These are phyloP conservation scores for Phytophthora rubi DNA, from an alignment of 352 stramenopile genomes.

Conservation along the genomic window DNA sequence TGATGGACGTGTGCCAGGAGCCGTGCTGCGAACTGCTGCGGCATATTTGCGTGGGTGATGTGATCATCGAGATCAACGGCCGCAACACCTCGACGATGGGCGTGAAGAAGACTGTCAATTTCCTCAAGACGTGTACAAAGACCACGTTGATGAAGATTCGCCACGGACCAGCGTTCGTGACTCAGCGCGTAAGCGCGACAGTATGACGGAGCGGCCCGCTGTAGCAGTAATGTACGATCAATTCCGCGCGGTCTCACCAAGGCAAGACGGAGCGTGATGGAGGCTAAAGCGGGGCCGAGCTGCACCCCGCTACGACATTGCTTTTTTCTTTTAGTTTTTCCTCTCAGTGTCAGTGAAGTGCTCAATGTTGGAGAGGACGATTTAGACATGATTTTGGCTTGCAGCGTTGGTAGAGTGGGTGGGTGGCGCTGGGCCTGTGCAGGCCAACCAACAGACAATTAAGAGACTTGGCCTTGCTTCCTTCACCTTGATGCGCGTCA, in stretches of 20 bases:
- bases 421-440: conserved; percentile 1
- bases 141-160: conserved; percentile 88
- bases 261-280: conserved; percentile 15
- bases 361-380: conserved; percentile 47
- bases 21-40: conserved; percentile 83
- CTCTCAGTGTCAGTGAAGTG: conserved; percentile 56
- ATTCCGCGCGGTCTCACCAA: conserved; percentile 25
- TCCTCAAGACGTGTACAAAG: conserved; percentile 86
- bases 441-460: conserved; percentile 14
- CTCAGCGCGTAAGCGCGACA: conserved; percentile 76
- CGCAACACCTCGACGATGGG: conserved; percentile 89
- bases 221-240: conserved; percentile 53
- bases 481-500: background rate
- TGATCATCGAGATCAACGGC: conserved; percentile 91
- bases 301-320: conserved; percentile 19
- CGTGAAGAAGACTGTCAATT: conserved; percentile 90
- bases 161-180: conserved; percentile 75
- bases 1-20: conserved; percentile 85
- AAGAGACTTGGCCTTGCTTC: conserved; percentile 28
- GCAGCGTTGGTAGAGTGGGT: conserved; percentile 20
- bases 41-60: conserved; percentile 84
- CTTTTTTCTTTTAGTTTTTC: conserved; percentile 42
- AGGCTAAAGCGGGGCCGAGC: background rate
- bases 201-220: conserved; percentile 46
- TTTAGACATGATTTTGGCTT: conserved; percentile 44